A percentile compares a stretch with the other conserved stretches of the same genome.
Evolutionary conservation across 257 asterid species (phyloP).

Genomic region (Phtheirospermum japonicum): DNA sequence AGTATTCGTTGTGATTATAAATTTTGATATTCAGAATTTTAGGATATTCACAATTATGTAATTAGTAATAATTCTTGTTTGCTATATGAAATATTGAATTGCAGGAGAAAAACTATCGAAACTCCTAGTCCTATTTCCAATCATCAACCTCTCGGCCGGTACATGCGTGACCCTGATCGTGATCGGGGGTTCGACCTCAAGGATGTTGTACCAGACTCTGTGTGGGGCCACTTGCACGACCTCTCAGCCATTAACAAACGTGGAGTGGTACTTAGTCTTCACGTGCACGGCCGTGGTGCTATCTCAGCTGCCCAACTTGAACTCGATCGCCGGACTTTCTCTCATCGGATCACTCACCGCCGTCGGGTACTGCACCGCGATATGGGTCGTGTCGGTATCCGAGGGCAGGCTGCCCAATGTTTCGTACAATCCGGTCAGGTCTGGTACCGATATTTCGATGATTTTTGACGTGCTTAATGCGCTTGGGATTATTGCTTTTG

Average conservation of each 20-base stretch:
- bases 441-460: conserved; percentile 32
- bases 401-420: conserved; percentile 67
- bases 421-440: conserved; percentile 52
- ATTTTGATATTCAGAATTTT: too few relatives aligned
- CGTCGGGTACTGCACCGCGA: conserved; percentile 69
- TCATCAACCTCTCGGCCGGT: conserved; percentile 70
- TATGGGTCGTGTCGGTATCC: conserved; percentile 71
- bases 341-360: conserved; percentile 81
- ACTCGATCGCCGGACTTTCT: conserved; percentile 90
- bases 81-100: too few relatives aligned
- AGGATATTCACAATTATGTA: too few relatives aligned
- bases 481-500: conserved; percentile 84
- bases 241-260: conserved; percentile 53
- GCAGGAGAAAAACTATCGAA: conserved; percentile 42
- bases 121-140: conserved; percentile 59
- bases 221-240: conserved; percentile 56
- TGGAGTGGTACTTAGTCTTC: conserved; percentile 85
- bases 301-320: conserved; percentile 87
- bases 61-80: too few relatives aligned
- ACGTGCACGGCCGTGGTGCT: conserved; percentile 73
- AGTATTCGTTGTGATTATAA: too few relatives aligned
- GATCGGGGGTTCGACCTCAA: conserved; percentile 74
- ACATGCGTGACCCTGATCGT: conserved; percentile 79
- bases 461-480: conserved; percentile 70
- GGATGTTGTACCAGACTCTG: conserved; percentile 52